A percentile compares a stretch with the other conserved stretches of the same genome.
Evolutionary conservation across 2,329 filamentous ascomycete species (phyloP).

Genomic region (Whalleya microplaca): DNA sequence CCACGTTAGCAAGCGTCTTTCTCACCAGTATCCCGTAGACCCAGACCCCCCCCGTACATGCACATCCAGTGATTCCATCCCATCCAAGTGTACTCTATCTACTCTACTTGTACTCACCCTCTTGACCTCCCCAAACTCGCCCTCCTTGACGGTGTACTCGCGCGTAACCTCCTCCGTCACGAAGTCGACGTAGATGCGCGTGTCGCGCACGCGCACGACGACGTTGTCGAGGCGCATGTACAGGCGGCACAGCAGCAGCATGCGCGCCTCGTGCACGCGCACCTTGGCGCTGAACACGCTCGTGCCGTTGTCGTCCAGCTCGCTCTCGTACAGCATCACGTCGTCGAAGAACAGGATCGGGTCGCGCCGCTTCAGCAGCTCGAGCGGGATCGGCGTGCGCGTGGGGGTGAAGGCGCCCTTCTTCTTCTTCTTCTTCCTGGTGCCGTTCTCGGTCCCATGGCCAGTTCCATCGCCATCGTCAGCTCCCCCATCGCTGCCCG

Average conservation of each 20-base stretch:
- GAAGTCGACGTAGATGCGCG: slow-evolving; percentile 91
- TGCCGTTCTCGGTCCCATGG: not conserved
- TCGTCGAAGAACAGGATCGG: slow-evolving; percentile 97
- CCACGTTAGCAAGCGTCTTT: slow-evolving; percentile 1
- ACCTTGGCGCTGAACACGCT: slow-evolving; percentile 89
- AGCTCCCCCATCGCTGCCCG: slow-evolving; percentile 5
- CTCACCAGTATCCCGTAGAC: too few relatives aligned
- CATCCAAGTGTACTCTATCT: too few relatives aligned
- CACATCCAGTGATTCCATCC: too few relatives aligned
- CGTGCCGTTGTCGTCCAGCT: slow-evolving; percentile 96
- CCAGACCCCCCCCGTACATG: too few relatives aligned
- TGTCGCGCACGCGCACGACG: slow-evolving; percentile 84
- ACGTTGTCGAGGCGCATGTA: slow-evolving; percentile 95
- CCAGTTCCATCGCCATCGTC: not conserved
- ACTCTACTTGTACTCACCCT: slow-evolving; percentile 54
- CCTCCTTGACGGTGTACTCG: slow-evolving; percentile 90
- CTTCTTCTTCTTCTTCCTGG: not conserved
- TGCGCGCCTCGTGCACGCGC: slow-evolving; percentile 85
- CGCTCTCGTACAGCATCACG: slow-evolving; percentile 94
- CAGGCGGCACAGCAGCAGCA: slow-evolving; percentile 82
- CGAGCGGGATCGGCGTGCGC: slow-evolving; percentile 70
- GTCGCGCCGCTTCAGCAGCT: slow-evolving; percentile 84
- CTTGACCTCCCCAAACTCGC: slow-evolving; percentile 75
- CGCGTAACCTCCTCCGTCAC: slow-evolving; percentile 75
- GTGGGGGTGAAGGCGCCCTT: slow-evolving; percentile 33